Percentiles rank a stretch among this genome's conserved stretches.
phyloP scores from a whole-genome alignment of 164 flowering plant genomes.

The Aristolochia californica region DNA sequence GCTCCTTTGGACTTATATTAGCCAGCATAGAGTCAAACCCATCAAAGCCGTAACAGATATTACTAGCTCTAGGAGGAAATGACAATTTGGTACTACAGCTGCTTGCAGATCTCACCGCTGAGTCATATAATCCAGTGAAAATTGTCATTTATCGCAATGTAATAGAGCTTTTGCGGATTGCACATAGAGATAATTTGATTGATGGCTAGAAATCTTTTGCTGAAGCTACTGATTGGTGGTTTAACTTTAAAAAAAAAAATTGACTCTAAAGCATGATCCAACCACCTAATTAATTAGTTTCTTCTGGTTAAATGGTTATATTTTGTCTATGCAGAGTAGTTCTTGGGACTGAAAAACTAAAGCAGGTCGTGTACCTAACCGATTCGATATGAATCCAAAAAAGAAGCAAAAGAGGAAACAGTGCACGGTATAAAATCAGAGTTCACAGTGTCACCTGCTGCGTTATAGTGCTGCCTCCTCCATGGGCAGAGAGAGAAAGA shows the following conservation, averaged over 20 bases:
- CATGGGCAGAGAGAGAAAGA: slow-evolving; percentile 23
- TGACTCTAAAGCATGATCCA: too few relatives aligned
- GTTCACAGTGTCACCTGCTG: slow-evolving; percentile 26
- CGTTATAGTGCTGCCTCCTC: slow-evolving; percentile 46
- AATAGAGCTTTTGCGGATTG: background rate
- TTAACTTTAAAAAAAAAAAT: too few relatives aligned
- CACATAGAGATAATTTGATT: too few relatives aligned
- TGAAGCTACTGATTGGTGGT: too few relatives aligned
- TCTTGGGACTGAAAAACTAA: background rate
- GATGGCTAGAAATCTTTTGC: too few relatives aligned
- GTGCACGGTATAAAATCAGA: background rate
- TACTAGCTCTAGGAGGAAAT: background rate
- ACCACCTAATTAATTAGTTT: too few relatives aligned
- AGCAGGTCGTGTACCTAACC: too few relatives aligned
- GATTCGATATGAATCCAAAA: background rate
- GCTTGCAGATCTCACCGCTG: background rate
- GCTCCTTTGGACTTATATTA: background rate
- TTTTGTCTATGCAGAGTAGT: too few relatives aligned
- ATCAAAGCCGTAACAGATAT: background rate
- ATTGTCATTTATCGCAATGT: background rate
- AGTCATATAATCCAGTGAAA: background rate
- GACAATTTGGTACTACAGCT: background rate
- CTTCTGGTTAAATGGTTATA: too few relatives aligned
- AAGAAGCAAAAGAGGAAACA: background rate
- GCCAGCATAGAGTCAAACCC: background rate